Conservation (phyloP, 2,329 filamentous ascomycete species). For the Pseudogymnoascus sp. region DNA sequence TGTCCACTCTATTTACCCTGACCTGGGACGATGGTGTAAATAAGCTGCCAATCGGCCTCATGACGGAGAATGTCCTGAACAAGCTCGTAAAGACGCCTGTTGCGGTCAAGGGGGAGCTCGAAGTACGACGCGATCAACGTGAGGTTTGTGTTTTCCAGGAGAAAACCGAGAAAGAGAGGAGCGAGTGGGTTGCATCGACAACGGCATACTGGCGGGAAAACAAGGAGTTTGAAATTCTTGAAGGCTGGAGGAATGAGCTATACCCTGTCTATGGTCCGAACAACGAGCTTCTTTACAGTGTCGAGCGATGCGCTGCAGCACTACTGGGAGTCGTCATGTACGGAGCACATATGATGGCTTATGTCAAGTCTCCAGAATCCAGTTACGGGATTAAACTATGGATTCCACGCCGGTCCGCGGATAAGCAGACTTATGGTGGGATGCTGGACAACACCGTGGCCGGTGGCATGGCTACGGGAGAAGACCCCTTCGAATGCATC, state of each 20-base stretch:
- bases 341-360: constrained; percentile 76
- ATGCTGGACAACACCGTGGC: constrained; percentile 95
- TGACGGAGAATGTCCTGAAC: constrained; percentile 44
- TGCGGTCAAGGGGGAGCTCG: constrained; percentile 49
- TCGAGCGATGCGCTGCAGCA: constrained; percentile 68
- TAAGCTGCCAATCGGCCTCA: constrained; percentile 54
- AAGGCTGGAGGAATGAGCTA: constrained; percentile 72
- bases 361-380: constrained; percentile 43
- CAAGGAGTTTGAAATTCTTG: constrained; percentile 65
- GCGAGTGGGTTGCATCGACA: constrained; percentile 46
- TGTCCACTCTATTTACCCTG: constrained; percentile 60
- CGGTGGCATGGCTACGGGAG: constrained; percentile 71
- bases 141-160: constrained; percentile 58
- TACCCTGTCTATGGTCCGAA: constrained; percentile 68
- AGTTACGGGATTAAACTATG: constrained; percentile 65
- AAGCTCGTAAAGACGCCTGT: constrained; percentile 42
- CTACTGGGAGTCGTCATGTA: constrained; percentile 72
- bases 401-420: constrained; percentile 68
- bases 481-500: constrained; percentile 72
- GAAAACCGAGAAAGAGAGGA: constrained; percentile 56
- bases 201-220: constrained; percentile 61
- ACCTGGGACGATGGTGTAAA: constrained; percentile 58
- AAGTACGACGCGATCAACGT: constrained; percentile 50
- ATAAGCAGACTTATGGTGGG: constrained; percentile 81
- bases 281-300: constrained; percentile 59